A percentile compares a stretch with the other conserved stretches of the same genome.
These are phyloP conservation scores for Closterium sp. DNA, from an alignment of 139 green algal genomes.

Conservation along the genomic window DNA sequence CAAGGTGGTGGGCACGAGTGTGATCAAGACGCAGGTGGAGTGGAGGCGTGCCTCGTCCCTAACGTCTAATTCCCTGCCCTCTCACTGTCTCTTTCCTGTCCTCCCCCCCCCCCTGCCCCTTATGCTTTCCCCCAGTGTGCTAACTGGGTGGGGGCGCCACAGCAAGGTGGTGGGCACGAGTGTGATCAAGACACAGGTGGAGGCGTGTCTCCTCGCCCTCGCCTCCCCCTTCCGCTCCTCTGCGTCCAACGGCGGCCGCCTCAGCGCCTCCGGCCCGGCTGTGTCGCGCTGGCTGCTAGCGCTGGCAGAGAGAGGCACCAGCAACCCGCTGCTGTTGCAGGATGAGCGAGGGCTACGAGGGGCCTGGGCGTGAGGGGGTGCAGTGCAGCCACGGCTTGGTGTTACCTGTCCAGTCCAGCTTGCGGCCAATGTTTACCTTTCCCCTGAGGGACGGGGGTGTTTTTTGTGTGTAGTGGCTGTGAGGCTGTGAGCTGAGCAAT, in stretches of 20 bases:
- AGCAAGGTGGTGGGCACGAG: conserved; percentile 45
- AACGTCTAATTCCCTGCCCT: background rate
- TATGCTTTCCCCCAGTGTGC: conserved; percentile 12
- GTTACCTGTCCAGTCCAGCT: no score
- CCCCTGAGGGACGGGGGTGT: no score
- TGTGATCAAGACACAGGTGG: conserved; percentile 34
- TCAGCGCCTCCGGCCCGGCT: conserved; percentile 25
- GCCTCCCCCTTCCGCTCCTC: conserved; percentile 31
- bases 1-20: background rate
- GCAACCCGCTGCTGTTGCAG: background rate
- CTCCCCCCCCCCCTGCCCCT: background rate
- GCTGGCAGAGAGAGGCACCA: background rate
- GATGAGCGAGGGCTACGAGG: background rate
- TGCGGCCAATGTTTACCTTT: no score
- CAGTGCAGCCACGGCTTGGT: no score
- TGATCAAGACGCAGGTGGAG: background rate
- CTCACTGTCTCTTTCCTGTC: background rate
- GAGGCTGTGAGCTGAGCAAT: no score
- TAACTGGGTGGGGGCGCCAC: conserved; percentile 37
- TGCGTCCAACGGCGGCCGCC: conserved; percentile 25
- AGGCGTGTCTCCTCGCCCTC: background rate
- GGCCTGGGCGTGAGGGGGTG: background rate
- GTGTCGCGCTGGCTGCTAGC: conserved; percentile 7
- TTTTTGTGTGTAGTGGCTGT: no score
- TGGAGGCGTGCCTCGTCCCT: background rate